Evolutionary conservation across 768 basidiomycete species (phyloP).

Genomic region (Lactarius indigo): DNA sequence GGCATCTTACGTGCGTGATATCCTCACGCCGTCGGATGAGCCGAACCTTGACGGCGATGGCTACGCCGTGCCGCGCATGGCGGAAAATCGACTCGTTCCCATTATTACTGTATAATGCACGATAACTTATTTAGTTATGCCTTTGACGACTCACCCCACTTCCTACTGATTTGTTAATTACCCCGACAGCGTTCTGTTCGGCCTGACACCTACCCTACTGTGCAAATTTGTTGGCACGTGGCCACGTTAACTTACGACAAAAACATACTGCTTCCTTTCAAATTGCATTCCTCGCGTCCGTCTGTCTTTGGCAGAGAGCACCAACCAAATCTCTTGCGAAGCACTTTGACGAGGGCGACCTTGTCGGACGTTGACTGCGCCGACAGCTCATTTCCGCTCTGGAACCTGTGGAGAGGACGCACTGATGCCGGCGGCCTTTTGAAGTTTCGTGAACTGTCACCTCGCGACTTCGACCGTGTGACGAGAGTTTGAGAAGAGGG

Average conservation of each 20-base stretch:
- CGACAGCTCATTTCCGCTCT: conserved; percentile 13
- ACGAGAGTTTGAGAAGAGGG: conserved; percentile 12
- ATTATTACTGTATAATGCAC: conserved; percentile 13
- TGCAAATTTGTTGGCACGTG: conserved; percentile 11
- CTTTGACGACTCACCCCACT: conserved; percentile 9
- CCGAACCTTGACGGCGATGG: conserved; percentile 14
- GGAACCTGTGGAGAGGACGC: background rate
- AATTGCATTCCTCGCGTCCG: background rate
- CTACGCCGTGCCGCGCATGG: conserved; percentile 23
- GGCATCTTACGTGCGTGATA: conserved; percentile 23
- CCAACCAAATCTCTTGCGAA: background rate
- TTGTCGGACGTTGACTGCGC: conserved; percentile 11
- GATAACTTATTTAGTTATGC: conserved; percentile 22
- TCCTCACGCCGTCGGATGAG: conserved; percentile 15
- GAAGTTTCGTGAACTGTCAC: conserved; percentile 9
- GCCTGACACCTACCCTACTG: background rate
- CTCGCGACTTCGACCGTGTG: conserved; percentile 4
- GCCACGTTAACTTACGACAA: conserved; percentile 1
- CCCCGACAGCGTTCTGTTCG: background rate
- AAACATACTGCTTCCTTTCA: conserved; percentile 5
- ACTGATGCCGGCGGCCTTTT: conserved; percentile 9
- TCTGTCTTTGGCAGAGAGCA: conserved; percentile 5
- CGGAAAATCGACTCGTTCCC: conserved; percentile 23
- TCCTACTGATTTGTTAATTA: conserved; percentile 8
- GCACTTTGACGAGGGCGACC: background rate